Base-by-base conservation (phyloP, 2,329 filamentous ascomycete genomes). In the Fusarium neocosmosporiellum region DNA sequence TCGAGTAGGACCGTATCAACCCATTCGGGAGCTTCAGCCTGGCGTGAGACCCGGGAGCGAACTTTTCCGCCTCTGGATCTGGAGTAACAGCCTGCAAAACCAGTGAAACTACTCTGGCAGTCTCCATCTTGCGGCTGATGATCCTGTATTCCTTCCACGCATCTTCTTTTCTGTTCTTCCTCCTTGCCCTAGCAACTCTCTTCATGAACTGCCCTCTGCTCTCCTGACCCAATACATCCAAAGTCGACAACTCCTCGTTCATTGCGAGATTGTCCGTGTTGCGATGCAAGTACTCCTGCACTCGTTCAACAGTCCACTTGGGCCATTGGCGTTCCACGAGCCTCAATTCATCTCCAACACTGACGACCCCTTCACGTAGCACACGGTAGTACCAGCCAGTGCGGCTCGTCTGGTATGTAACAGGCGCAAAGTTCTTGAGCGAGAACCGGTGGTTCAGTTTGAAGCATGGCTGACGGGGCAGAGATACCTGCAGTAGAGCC, bases 361-460 rank as follows among this genome's bases (percentile, higher is more conserved):
- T 79, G 46, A 93, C 85, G 1, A 77, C 81, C 0, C 91, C 91
- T 34, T 87, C 84, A 4, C 82, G 81, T 18, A 92, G 76, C 1
- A 93, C 87, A 3, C 90, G 86, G 72, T 92, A 92, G 77, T 92
- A 88, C 90, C 90, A 93, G 0, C 91, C 91, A 0, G 90, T 92
- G 1, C 90, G 86, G 65, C 88, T 88, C 2, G 82, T 83, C 69
- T 86, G 84, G 80, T 88, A 90, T 0, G 89, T 88, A 22, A 85
- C 82, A 1, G 87, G 87, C 5, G 90, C 88, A 79, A 92, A 91
- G 68, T 90, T 87, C 74, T 88, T 89, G 11, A 91, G 81, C 36
- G 87, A 84, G 78, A 93, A 93, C 2, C 90, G 88, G 74, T 92
- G 90, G 77, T 92, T 93, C 10, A 93, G 85, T 77, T 92, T 93